A percentile compares a stretch with the other conserved stretches of the same genome.
Conservation (phyloP, 768 basidiomycete species). For the Pleurotus tuoliensis region DNA sequence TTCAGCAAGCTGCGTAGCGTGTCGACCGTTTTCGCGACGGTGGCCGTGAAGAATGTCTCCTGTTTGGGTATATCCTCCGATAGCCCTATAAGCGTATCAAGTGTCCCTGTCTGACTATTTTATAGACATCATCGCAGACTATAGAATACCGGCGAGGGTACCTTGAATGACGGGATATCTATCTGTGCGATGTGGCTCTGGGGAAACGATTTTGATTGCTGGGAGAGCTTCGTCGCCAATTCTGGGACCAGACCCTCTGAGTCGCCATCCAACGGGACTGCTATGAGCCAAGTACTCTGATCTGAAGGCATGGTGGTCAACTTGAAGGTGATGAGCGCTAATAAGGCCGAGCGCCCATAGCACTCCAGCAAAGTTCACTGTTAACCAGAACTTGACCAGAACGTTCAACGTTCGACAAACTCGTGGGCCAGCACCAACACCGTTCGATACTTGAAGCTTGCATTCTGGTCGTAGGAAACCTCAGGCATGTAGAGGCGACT, state of each 20-base stretch:
- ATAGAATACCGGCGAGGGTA: conserved; percentile 23
- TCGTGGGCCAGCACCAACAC: too few relatives aligned
- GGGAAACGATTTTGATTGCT: conserved; percentile 48
- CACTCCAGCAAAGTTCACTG: too few relatives aligned
- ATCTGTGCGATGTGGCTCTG: conserved; percentile 56
- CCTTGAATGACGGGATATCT: conserved; percentile 88
- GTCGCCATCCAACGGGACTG: conserved; percentile 85
- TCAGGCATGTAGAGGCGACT: too few relatives aligned
- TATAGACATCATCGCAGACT: background rate
- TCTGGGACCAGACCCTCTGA: conserved; percentile 71
- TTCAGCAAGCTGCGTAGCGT: conserved; percentile 87
- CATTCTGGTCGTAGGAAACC: too few relatives aligned
- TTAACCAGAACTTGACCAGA: too few relatives aligned
- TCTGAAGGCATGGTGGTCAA: conserved; percentile 78
- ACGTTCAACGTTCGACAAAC: too few relatives aligned
- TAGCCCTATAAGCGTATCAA: conserved; percentile 82
- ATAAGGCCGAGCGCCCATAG: too few relatives aligned
- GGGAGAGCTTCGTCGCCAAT: conserved; percentile 55
- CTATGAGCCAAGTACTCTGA: conserved; percentile 90
- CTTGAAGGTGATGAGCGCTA: too few relatives aligned
- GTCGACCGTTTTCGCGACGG: conserved; percentile 91
- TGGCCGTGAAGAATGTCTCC: conserved; percentile 80
- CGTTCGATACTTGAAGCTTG: too few relatives aligned
- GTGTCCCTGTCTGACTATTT: conserved; percentile 77
- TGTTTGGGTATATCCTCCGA: conserved; percentile 94